These are phyloP conservation scores for Nyssa sinensis DNA, from an alignment of 148 eudicot genomes.

Conservation along the genomic window DNA sequence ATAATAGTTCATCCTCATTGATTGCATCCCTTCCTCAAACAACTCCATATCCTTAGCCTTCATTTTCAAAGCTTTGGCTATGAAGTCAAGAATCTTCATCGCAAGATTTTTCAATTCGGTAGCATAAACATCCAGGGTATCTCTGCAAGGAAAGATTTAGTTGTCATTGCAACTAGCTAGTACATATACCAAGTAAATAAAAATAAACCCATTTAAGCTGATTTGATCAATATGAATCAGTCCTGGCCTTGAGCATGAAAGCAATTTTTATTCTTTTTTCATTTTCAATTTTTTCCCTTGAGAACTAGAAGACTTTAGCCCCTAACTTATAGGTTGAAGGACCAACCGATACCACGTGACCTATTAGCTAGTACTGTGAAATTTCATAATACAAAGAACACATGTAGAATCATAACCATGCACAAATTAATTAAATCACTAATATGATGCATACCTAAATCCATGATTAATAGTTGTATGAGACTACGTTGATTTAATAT, in stretches of 20 bases:
- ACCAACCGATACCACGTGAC: too few relatives aligned
- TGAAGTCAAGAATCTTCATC: conserved; percentile 15
- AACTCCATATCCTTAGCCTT: conserved; percentile 2
- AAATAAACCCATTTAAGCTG: not conserved
- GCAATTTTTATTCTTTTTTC: too few relatives aligned
- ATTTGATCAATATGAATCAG: not conserved
- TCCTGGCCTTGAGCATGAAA: not conserved
- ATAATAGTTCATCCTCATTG: conserved; percentile 26
- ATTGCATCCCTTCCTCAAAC: conserved; percentile 15
- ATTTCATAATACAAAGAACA: too few relatives aligned
- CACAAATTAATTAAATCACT: too few relatives aligned
- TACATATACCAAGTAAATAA: not conserved
- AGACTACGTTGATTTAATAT: too few relatives aligned
- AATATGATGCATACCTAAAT: too few relatives aligned
- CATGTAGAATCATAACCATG: too few relatives aligned
- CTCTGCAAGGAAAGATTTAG: conserved; percentile 15
- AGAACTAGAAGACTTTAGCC: too few relatives aligned
- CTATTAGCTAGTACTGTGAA: too few relatives aligned
- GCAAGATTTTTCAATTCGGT: conserved; percentile 11
- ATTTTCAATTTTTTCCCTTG: too few relatives aligned
- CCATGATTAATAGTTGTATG: too few relatives aligned
- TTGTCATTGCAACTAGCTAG: not conserved
- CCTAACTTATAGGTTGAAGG: too few relatives aligned
- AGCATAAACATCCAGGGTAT: conserved; percentile 24
- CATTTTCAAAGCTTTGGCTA: conserved; percentile 24